Evolutionary conservation across 805 yeast species (phyloP).

Genomic region (Brettanomyces nanus): DNA sequence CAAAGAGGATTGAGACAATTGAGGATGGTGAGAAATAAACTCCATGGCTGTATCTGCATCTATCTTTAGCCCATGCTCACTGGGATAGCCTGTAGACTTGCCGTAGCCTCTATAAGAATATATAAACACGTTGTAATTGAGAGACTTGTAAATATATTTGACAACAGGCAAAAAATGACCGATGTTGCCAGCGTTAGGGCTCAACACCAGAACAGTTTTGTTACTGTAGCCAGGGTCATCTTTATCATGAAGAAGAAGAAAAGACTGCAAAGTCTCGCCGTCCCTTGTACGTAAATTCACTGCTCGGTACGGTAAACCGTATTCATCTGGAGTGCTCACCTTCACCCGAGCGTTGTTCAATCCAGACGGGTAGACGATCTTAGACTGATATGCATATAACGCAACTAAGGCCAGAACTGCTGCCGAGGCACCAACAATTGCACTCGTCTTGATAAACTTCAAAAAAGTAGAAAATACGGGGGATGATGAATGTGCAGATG

Average conservation of each 20-base stretch:
- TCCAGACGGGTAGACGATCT: conserved; percentile 75
- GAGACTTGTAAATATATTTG: conserved; percentile 49
- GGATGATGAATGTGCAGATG: background rate
- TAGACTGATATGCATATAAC: conserved; percentile 16
- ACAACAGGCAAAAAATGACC: conserved; percentile 86
- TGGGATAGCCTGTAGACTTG: conserved; percentile 62
- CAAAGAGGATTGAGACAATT: conserved; percentile 43
- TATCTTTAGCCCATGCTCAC: conserved; percentile 68
- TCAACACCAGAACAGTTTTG: conserved; percentile 61
- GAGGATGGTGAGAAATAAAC: conserved; percentile 46
- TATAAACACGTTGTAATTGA: conserved; percentile 70
- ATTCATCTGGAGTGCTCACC: conserved; percentile 73
- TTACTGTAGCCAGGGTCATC: conserved; percentile 31
- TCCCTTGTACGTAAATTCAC: conserved; percentile 58
- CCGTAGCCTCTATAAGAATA: conserved; percentile 94
- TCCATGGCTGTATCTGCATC: conserved; percentile 73
- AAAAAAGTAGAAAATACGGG: background rate
- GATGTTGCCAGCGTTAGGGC: conserved; percentile 95
- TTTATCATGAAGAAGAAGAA: conserved; percentile 44
- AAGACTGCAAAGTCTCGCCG: conserved; percentile 61
- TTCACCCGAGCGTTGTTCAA: conserved; percentile 63
- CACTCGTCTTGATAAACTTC: conserved; percentile 25
- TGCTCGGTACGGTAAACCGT: conserved; percentile 58
- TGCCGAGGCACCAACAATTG: conserved; percentile 6
- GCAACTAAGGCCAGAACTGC: conserved; percentile 12